Evolutionary conservation across 2,329 filamentous ascomycete species (phyloP).

Genomic region (Trichoderma sp.): DNA sequence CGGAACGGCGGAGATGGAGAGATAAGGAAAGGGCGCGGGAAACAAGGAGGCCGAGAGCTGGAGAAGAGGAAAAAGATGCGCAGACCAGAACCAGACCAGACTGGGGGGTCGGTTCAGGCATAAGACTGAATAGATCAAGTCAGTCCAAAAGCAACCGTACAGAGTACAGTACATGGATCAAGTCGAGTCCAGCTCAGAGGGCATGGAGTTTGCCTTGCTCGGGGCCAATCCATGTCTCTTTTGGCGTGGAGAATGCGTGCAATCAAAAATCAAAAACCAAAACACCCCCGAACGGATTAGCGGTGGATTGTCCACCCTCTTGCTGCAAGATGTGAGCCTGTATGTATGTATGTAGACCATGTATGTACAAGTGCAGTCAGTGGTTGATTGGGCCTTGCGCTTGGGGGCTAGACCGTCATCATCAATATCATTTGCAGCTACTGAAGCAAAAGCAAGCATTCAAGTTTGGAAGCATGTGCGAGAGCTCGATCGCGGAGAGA

Average conservation of each 20-base stretch:
- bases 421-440: background rate
- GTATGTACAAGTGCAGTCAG: background rate
- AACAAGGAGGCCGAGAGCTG: background rate
- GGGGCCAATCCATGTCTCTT: background rate
- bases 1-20: slow-evolving; percentile 6
- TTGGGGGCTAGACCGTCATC: background rate
- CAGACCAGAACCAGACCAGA: background rate
- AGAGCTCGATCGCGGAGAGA: background rate
- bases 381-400: background rate
- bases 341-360: background rate
- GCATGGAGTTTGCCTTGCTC: background rate
- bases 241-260: slow-evolving; percentile 13
- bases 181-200: background rate
- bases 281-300: slow-evolving; percentile 7
- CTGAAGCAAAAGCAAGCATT: background rate
- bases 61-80: background rate
- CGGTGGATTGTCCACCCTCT: background rate
- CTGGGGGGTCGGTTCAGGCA: background rate
- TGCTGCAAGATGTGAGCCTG: background rate
- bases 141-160: background rate
- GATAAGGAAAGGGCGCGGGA: background rate
- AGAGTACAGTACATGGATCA: background rate
- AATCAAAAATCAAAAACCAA: background rate
- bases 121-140: background rate
- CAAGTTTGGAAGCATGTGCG: background rate